Evolutionary conservation across 2,329 filamentous ascomycete genomes (phyloP).

Genomic region (Neonectria sp.): DNA sequence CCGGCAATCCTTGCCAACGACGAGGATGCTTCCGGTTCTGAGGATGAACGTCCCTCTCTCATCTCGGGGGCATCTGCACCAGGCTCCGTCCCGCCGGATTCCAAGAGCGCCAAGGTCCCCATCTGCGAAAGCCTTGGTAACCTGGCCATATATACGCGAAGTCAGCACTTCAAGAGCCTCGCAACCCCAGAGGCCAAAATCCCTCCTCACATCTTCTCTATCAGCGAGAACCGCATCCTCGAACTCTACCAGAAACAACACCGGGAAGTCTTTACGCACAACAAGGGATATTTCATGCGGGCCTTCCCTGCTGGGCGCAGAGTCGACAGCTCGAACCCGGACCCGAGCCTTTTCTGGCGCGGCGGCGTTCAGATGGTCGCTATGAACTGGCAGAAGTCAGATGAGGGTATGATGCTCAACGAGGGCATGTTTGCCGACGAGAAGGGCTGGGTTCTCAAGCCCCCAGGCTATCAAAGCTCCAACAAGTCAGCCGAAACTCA

Average conservation of each 20-base stretch:
- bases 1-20: conserved; percentile 49
- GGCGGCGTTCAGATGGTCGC: conserved; percentile 98
- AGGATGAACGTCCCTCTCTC: conserved; percentile 57
- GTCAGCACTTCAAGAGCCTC: conserved; percentile 84
- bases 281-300: conserved; percentile 89
- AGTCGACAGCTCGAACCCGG: conserved; percentile 92
- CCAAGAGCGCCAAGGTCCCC: conserved; percentile 62
- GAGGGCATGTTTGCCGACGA: conserved; percentile 96
- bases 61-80: conserved; percentile 29
- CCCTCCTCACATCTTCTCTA: conserved; percentile 84
- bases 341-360: conserved; percentile 92
- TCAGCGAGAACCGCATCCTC: conserved; percentile 84
- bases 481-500: conserved; percentile 58
- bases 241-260: conserved; percentile 72
- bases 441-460: conserved; percentile 89
- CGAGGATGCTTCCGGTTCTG: conserved; percentile 59
- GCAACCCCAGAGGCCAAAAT: conserved; percentile 73
- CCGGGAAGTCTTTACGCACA: conserved; percentile 87
- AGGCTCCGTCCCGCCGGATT: conserved; percentile 29
- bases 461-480: conserved; percentile 76
- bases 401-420: conserved; percentile 96
- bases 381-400: conserved; percentile 96
- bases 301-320: conserved; percentile 88
- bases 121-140: conserved; percentile 81
- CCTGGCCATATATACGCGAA: conserved; percentile 89